Evolutionary conservation across 2,329 filamentous ascomycete genomes (phyloP).

Genomic region (Metarhizium sp.): DNA sequence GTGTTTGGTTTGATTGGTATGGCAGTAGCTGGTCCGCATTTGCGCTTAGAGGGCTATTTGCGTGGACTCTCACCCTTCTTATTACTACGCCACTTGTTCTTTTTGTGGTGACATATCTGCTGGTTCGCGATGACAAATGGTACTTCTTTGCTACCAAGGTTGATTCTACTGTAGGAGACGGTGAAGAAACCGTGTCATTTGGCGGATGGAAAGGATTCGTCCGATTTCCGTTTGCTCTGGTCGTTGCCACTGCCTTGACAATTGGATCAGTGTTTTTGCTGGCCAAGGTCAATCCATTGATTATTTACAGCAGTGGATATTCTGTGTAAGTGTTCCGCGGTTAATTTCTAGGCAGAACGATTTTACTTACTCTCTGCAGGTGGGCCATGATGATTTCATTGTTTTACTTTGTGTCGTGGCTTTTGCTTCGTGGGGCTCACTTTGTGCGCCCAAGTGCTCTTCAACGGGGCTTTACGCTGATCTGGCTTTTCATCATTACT

Average conservation of each 20-base stretch:
- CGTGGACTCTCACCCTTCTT: constrained; percentile 74
- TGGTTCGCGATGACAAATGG: constrained; percentile 69
- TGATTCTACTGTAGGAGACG: constrained; percentile 46
- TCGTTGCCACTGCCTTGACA: constrained; percentile 57
- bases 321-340: constrained; percentile 45
- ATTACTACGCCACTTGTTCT: constrained; percentile 70
- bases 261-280: constrained; percentile 66
- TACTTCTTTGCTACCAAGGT: constrained; percentile 69
- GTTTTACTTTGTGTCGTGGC: constrained; percentile 77
- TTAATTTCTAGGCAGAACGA: neutral
- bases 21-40: constrained; percentile 73
- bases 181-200: constrained; percentile 52
- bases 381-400: constrained; percentile 81
- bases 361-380: constrained; percentile 20
- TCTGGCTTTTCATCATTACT: constrained; percentile 73
- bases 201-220: constrained; percentile 76
- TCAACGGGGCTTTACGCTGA: constrained; percentile 67
- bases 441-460: constrained; percentile 77
- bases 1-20: constrained; percentile 92
- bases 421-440: constrained; percentile 68
- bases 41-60: constrained; percentile 73
- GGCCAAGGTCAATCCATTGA: constrained; percentile 76
- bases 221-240: constrained; percentile 69
- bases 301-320: constrained; percentile 85
- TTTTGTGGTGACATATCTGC: constrained; percentile 55